Evolutionary conservation across 1,284 basidiomycete genomes (phyloP).

Genomic region (Meira miltonrushii): DNA sequence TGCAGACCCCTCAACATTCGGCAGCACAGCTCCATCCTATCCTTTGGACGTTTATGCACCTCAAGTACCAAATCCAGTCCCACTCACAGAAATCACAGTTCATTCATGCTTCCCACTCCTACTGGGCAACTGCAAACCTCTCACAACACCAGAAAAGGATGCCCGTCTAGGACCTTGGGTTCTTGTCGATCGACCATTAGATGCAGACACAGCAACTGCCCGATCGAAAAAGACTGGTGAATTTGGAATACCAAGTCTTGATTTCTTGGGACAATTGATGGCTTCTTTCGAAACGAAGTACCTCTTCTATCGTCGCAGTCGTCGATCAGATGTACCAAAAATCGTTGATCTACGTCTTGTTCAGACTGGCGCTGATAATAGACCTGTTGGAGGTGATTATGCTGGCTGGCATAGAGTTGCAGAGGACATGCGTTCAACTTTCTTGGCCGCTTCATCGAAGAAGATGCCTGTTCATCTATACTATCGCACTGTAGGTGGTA

Average conservation of each 20-base stretch:
- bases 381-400: conserved; percentile 15
- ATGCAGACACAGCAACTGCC: conserved; percentile 58
- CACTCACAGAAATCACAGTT: conserved; percentile 68
- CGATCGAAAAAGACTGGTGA: neutral
- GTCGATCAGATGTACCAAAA: conserved; percentile 21
- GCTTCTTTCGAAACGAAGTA: conserved; percentile 23
- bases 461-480: conserved; percentile 28
- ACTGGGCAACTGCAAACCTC: conserved; percentile 63
- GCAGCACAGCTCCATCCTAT: conserved; percentile 16
- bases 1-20: too few species aligned
- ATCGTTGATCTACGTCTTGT: conserved; percentile 36
- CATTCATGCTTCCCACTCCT: conserved; percentile 65
- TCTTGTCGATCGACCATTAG: conserved; percentile 70
- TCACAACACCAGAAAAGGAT: conserved; percentile 67
- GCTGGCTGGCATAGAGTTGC: conserved; percentile 37
- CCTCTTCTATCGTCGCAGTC: conserved; percentile 39
- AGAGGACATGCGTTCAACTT: conserved; percentile 23
- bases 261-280: neutral
- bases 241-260: neutral
- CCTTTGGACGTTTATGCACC: conserved; percentile 41
- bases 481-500: conserved; percentile 22
- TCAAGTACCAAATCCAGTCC: conserved; percentile 33
- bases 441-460: conserved; percentile 17
- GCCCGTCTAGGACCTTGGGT: conserved; percentile 82
- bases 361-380: conserved; percentile 18